Percentiles rank a stretch among this genome's conserved stretches.
phyloP scores from a whole-genome alignment of 345 rosid genomes.

The Populus simonii region DNA sequence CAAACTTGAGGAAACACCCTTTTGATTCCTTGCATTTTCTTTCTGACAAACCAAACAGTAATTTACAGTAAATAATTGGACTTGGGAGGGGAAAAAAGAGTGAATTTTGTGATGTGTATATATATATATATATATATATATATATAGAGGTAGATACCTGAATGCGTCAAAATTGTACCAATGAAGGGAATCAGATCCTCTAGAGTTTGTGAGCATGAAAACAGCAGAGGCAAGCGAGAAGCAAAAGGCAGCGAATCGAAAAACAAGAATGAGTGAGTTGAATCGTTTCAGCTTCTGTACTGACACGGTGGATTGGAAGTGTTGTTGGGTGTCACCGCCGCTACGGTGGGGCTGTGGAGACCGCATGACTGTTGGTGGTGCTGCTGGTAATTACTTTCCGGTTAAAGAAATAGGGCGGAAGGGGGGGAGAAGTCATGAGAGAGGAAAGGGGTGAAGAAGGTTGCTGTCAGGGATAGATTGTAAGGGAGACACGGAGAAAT shows the following conservation, averaged over 20 bases:
- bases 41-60: constrained; percentile 12
- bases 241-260: constrained; percentile 71
- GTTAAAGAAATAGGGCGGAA: background rate
- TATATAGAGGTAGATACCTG: constrained; percentile 43
- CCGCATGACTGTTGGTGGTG: constrained; percentile 42
- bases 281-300: constrained; percentile 75
- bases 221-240: constrained; percentile 79
- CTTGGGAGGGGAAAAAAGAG: background rate
- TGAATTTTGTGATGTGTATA: background rate
- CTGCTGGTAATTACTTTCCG: background rate
- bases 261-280: constrained; percentile 66
- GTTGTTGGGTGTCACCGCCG: constrained; percentile 61
- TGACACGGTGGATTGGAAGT: constrained; percentile 72
- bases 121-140: background rate
- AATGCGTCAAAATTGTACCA: constrained; percentile 92
- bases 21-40: background rate
- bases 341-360: constrained; percentile 61
- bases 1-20: background rate
- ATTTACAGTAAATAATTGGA: background rate
- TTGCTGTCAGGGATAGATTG: background rate
- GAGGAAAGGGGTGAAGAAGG: constrained; percentile 16
- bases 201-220: constrained; percentile 79
- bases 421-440: constrained; percentile 29
- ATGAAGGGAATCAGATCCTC: constrained; percentile 53
- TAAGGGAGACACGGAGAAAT: background rate